Evolutionary conservation across 2,329 filamentous ascomycete species (phyloP), one percentile per base, ranked within the genome.

Genomic region (Ophiognomonia clavigignenti-juglandacearum): DNA sequence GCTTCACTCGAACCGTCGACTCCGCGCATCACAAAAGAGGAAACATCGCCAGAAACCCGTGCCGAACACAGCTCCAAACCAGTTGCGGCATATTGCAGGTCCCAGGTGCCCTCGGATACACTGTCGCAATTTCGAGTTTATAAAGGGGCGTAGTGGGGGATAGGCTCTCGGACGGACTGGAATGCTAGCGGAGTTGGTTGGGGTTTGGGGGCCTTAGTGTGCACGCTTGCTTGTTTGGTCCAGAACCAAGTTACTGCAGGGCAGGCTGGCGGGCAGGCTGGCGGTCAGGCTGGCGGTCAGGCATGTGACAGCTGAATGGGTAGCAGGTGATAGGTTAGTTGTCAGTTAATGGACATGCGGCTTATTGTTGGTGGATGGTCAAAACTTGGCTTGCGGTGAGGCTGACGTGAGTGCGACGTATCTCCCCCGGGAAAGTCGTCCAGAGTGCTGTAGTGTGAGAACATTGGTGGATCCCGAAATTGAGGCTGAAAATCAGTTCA

Each of bases 31-130:
- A 26, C 20, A 4, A 39, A 39, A 45, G 38, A 29, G 27, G 27
- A 24, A 29, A 45, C 36, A 26, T 34, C 36, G 14, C 20, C 43
- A 34, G 36, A 2, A 39, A 31, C 31, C 35, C 35, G 43, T 45
- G 43, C 43, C 43, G 14, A 29, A 34, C 26, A 32, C 20, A 24
- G 43, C 43, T 45, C 43, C 26, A 34, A 45, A 45, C 43, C 27
- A 31, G 22, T 36, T 39, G 36, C 14, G 43, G 43, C 43, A 45
- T 45, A 3, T 32, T 4, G 7, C 43, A 39, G 26, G 35, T 23
- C 20, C 36, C 10, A 20, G 14, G 43, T 24, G 35, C 31, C 27
- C 36, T 24, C 27, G 5, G 5, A n/a, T 3, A 9, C 11, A 6
- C 6, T 2, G 2, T 23, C 6, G 22, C 7, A 23, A 7, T 18